phyloP scores from a whole-genome alignment of 148 eudicot species.

The Chenopodium album region DNA sequence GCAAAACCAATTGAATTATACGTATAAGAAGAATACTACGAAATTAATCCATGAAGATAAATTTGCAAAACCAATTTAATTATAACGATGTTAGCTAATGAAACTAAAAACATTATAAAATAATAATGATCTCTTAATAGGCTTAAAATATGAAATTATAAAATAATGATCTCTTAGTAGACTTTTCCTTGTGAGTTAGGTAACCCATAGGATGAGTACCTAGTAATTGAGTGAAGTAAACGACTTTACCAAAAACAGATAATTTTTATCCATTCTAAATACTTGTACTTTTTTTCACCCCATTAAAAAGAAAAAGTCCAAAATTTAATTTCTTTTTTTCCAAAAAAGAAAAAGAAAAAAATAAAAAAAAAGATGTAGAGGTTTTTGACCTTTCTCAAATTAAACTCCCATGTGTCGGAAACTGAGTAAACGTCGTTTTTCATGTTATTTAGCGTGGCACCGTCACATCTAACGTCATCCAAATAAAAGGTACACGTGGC shows the following conservation, averaged over 20 bases:
- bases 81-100: too few relatives aligned
- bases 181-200: background rate
- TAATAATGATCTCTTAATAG: too few relatives aligned
- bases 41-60: too few relatives aligned
- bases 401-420: background rate
- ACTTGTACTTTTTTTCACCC: background rate
- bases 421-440: background rate
- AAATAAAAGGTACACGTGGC: constrained; percentile 4
- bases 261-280: background rate
- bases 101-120: too few relatives aligned
- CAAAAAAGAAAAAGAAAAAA: background rate
- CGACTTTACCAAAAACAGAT: background rate
- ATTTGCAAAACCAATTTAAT: too few relatives aligned
- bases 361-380: background rate
- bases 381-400: background rate
- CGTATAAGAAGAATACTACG: too few relatives aligned
- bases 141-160: too few relatives aligned
- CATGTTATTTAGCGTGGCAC: background rate
- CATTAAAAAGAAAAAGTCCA: background rate
- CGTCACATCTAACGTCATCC: constrained; percentile 19
- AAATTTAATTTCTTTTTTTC: background rate
- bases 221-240: background rate
- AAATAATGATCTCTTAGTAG: too few relatives aligned
- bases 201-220: background rate
- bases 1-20: too few relatives aligned